Evolutionary conservation across 345 rosid species (phyloP).

Genomic region (Acer negundo): DNA sequence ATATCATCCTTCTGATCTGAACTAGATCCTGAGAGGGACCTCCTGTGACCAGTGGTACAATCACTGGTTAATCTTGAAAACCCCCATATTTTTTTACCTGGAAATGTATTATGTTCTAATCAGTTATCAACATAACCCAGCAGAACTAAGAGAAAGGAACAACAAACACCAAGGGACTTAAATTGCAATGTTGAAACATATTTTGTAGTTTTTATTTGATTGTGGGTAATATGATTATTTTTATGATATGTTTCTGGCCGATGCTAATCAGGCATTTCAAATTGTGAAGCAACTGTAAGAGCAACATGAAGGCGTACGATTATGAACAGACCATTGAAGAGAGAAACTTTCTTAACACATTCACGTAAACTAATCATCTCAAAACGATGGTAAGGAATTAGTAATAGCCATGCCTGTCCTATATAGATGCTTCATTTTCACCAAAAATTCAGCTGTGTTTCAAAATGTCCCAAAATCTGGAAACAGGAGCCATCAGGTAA

Average conservation of each 20-base stretch:
- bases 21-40: conserved; percentile 65
- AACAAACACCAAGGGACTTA: not conserved
- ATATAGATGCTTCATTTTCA: not conserved
- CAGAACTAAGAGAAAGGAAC: conserved; percentile 8
- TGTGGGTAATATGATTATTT: not conserved
- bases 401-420: not conserved
- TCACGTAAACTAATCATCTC: not conserved
- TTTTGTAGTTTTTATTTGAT: not conserved
- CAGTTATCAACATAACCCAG: conserved; percentile 17
- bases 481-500: not conserved
- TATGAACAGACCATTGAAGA: not conserved
- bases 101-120: conserved; percentile 10
- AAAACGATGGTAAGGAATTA: not conserved
- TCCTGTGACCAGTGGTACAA: conserved; percentile 69
- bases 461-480: not conserved
- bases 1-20: conserved; percentile 75
- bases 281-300: not conserved
- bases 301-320: not conserved
- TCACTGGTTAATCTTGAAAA: conserved; percentile 84
- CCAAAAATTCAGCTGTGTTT: not conserved
- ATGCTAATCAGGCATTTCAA: not conserved
- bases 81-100: conserved; percentile 89
- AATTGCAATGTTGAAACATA: not conserved
- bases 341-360: not conserved
- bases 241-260: not conserved